These are phyloP conservation scores for Allomyces macrogynus DNA, from an alignment of 192 early-diverging fungal genomes.

Conservation along the genomic window DNA sequence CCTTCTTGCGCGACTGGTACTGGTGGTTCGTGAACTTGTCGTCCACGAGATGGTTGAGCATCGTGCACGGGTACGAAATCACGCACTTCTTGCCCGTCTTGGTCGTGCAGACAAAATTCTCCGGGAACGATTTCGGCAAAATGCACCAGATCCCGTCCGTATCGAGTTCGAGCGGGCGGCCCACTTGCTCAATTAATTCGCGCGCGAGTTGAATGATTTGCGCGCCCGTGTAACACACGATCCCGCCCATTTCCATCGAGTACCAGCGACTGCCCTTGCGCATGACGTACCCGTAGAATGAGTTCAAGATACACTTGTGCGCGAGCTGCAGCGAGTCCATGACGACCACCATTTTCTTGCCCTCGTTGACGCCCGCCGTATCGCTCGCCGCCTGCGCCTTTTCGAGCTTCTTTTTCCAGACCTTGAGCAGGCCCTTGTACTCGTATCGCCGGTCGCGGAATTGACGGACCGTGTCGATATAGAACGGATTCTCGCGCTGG, in stretches of 20 bases:
- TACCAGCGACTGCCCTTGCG: slow-evolving; percentile 95
- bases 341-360: slow-evolving; percentile 78
- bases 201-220: slow-evolving; percentile 94
- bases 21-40: slow-evolving; percentile 94
- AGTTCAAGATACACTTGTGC: slow-evolving; percentile 88
- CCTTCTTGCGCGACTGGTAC: slow-evolving; percentile 60
- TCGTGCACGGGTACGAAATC: slow-evolving; percentile 94
- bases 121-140: slow-evolving; percentile 76
- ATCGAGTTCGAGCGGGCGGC: slow-evolving; percentile 85
- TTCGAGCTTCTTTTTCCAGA: slow-evolving; percentile 69
- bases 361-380: slow-evolving; percentile 47
- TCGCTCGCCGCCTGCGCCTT: slow-evolving; percentile 43
- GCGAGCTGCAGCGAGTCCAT: slow-evolving; percentile 96
- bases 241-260: slow-evolving; percentile 97
- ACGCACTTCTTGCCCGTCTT: slow-evolving; percentile 47
- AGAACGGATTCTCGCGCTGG: slow-evolving; percentile 95
- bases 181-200: slow-evolving; percentile 74
- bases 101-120: slow-evolving; percentile 73
- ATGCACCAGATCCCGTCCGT: slow-evolving; percentile 99
- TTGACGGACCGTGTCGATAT: slow-evolving; percentile 83
- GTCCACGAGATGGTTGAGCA: slow-evolving; percentile 94
- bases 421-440: slow-evolving; percentile 86
- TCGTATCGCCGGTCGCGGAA: slow-evolving; percentile 97
- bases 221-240: slow-evolving; percentile 90
- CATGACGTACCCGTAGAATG: slow-evolving; percentile 99